phyloP scores from a whole-genome alignment of 1,284 basidiomycete genomes.

The Tremellales sp. region DNA sequence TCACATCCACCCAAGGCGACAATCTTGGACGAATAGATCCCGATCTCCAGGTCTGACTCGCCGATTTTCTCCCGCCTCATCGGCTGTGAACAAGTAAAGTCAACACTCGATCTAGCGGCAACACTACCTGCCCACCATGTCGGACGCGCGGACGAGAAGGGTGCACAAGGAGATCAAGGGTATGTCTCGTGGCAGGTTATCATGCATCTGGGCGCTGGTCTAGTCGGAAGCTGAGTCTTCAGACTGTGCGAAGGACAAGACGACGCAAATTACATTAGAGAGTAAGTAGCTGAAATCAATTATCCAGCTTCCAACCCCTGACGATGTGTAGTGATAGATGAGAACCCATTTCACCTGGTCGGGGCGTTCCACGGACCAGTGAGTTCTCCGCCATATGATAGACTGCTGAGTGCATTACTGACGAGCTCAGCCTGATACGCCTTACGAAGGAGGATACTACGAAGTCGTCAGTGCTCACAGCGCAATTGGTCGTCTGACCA shows the following conservation, averaged over 20 bases:
- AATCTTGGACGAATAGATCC: neutral
- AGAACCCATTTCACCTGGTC: constrained; percentile 79
- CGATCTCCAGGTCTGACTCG: neutral
- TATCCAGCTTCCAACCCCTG: neutral
- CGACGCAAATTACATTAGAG: constrained; percentile 75
- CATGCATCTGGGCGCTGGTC: neutral
- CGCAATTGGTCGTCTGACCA: neutral
- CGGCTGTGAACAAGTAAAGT: too few species aligned
- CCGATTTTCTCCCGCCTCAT: neutral
- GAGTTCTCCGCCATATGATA: constrained; percentile 17
- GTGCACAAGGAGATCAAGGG: constrained; percentile 90
- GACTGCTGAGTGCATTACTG: neutral
- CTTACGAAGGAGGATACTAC: constrained; percentile 89
- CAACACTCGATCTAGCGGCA: too few species aligned
- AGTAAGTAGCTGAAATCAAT: constrained; percentile 26
- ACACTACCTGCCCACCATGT: constrained; percentile 38
- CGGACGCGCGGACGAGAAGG: constrained; percentile 77
- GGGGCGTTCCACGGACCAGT: constrained; percentile 89
- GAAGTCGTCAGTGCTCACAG: constrained; percentile 70
- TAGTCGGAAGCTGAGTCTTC: constrained; percentile 2
- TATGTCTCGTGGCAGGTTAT: constrained; percentile 40
- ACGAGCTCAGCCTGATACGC: constrained; percentile 59
- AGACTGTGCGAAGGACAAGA: constrained; percentile 93
- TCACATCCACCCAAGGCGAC: neutral
- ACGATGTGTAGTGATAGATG: constrained; percentile 62